A percentile compares a stretch with the other conserved stretches of the same genome.
Conservation (phyloP, 1,284 basidiomycete genomes). For the Cutaneotrichosporon cutaneum region DNA sequence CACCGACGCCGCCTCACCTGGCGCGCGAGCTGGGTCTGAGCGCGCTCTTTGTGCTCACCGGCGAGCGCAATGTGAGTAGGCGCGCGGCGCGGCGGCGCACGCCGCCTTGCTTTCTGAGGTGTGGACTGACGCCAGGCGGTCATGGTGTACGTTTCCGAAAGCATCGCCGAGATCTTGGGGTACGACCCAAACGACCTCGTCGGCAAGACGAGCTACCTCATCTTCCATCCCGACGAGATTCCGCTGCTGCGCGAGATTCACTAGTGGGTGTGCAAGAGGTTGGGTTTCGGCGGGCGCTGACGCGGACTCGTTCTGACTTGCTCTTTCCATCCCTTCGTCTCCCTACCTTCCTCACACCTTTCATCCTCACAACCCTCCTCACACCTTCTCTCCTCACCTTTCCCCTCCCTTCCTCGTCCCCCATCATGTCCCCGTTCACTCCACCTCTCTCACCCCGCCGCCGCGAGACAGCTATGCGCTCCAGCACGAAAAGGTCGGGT, state of each 20-base stretch:
- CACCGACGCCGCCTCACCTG: not conserved
- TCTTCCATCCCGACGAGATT: slow-evolving; percentile 47
- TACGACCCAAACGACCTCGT: slow-evolving; percentile 36
- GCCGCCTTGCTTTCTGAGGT: too few species aligned
- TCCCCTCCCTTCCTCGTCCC: too few species aligned
- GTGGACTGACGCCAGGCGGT: slow-evolving; percentile 23
- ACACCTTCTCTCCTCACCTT: too few species aligned
- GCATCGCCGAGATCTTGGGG: slow-evolving; percentile 43
- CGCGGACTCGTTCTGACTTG: not conserved
- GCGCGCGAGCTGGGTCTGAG: slow-evolving; percentile 25
- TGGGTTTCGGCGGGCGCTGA: not conserved
- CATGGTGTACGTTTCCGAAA: slow-evolving; percentile 39
- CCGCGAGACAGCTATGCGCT: slow-evolving; percentile 32
- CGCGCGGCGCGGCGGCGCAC: too few species aligned
- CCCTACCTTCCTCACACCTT: too few species aligned
- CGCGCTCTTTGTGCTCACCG: slow-evolving; percentile 23
- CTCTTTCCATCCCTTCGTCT: too few species aligned
- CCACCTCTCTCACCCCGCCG: not conserved
- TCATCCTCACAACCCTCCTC: too few species aligned
- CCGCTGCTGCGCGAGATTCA: slow-evolving; percentile 34
- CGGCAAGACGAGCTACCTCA: slow-evolving; percentile 34
- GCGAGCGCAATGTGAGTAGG: slow-evolving; percentile 25
- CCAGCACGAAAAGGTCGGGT: slow-evolving; percentile 33
- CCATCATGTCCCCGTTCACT: too few species aligned
- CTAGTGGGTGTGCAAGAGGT: too few species aligned